Conservation (phyloP, 768 basidiomycete species). For the Clitopilus passeckerianus region DNA sequence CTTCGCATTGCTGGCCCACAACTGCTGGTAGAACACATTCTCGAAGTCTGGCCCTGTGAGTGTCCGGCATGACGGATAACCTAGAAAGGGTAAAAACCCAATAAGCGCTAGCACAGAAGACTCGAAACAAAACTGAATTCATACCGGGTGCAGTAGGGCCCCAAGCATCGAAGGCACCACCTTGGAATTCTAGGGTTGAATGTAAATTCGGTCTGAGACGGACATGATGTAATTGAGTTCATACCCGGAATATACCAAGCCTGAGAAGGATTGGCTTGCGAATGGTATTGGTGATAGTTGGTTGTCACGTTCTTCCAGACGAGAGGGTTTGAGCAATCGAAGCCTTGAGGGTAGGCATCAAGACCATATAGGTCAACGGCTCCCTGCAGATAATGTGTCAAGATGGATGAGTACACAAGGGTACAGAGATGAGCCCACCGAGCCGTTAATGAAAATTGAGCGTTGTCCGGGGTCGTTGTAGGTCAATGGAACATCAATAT, state of each 20-base stretch:
- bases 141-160: constrained; percentile 65
- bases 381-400: constrained; percentile 32
- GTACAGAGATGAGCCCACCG: constrained; percentile 30
- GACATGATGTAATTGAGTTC: neutral
- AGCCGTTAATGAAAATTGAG: constrained; percentile 65
- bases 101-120: neutral
- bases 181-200: constrained; percentile 48
- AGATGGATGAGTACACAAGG: neutral
- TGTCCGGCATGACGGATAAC: constrained; percentile 58
- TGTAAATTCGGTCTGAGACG: constrained; percentile 6
- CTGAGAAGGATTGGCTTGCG: constrained; percentile 41
- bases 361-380: constrained; percentile 74
- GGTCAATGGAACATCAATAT: constrained; percentile 66
- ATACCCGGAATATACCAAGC: constrained; percentile 70
- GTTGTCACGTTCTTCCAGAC: constrained; percentile 61
- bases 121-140: neutral
- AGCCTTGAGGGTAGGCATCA: constrained; percentile 74
- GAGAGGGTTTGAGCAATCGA: constrained; percentile 74
- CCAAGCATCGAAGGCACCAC: constrained; percentile 80
- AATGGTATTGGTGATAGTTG: constrained; percentile 64
- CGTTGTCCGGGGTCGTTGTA: constrained; percentile 65
- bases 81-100: constrained; percentile 19
- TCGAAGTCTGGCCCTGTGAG: constrained; percentile 73
- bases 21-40: constrained; percentile 72
- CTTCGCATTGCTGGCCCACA: constrained; percentile 82